phyloP scores from a whole-genome alignment of 1,139 yeast genomes.

The Pichia sp. region DNA sequence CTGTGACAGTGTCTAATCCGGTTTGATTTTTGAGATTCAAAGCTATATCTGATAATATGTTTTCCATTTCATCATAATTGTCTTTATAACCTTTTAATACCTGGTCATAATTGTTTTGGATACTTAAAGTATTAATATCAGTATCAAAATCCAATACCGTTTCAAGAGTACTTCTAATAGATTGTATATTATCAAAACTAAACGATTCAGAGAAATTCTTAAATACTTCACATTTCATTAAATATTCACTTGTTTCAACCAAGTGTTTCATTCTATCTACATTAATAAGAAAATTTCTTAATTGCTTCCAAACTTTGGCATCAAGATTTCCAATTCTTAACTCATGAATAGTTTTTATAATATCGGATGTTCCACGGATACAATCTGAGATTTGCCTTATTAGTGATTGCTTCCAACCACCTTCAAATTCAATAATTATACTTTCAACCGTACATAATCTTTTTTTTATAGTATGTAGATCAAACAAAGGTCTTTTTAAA shows the following conservation, averaged over 20 bases:
- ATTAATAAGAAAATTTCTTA: constrained; percentile 22
- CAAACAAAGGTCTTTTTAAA: constrained; percentile 33
- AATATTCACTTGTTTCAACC: constrained; percentile 2
- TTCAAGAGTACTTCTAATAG: constrained; percentile 16
- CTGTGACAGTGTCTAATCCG: constrained; percentile 21
- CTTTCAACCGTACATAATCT: constrained; percentile 30
- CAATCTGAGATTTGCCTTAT: constrained; percentile 8
- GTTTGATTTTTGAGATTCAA: constrained; percentile 15
- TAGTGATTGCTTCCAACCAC: constrained; percentile 16
- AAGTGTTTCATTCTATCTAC: constrained; percentile 13
- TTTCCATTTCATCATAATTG: constrained; percentile 35
- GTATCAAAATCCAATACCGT: constrained; percentile 33
- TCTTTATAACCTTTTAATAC: constrained; percentile 31
- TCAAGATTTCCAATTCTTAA: constrained; percentile 28
- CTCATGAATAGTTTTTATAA: constrained; percentile 23
- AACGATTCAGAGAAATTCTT: neutral
- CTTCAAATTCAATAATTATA: constrained; percentile 22
- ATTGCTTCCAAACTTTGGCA: constrained; percentile 28
- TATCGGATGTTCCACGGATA: constrained; percentile 29
- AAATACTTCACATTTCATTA: constrained; percentile 8
- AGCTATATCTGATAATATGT: constrained; percentile 29
- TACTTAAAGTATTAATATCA: constrained; percentile 29
- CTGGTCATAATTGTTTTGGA: constrained; percentile 30
- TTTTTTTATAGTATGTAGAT: constrained; percentile 23
- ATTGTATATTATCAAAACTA: neutral